phyloP scores from a whole-genome alignment of 2,329 filamentous ascomycete species.

The Rhytidhysteron rufulum region DNA sequence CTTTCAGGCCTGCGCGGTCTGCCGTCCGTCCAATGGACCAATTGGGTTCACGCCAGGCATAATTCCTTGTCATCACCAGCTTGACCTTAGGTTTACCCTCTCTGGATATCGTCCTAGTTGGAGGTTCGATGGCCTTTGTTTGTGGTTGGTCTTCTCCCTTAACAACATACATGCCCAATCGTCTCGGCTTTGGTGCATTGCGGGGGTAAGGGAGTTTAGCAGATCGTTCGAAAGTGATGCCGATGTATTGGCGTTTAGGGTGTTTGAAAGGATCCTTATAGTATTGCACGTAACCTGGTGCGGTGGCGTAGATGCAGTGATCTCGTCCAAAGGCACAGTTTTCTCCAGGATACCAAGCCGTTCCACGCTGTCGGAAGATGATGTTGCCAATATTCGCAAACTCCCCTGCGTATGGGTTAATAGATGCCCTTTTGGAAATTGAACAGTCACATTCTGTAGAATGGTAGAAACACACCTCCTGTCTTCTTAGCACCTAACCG shows the following conservation, averaged over 20 bases:
- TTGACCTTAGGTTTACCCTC: slow-evolving; percentile 23
- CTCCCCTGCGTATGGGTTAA: slow-evolving; percentile 58
- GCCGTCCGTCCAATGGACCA: slow-evolving; percentile 64
- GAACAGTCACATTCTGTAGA: too few species aligned
- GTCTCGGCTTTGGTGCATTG: slow-evolving; percentile 70
- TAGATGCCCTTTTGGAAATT: too few species aligned
- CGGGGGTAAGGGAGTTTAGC: slow-evolving; percentile 74
- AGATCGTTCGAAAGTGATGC: slow-evolving; percentile 79
- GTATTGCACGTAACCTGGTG: slow-evolving; percentile 90
- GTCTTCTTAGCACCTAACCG: slow-evolving; percentile 92
- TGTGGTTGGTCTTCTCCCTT: slow-evolving; percentile 22
- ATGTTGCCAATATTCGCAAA: slow-evolving; percentile 96
- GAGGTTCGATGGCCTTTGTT: slow-evolving; percentile 15
- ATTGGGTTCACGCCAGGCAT: slow-evolving; percentile 63
- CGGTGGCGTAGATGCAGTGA: slow-evolving; percentile 87
- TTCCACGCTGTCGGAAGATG: slow-evolving; percentile 94
- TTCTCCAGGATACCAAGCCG: slow-evolving; percentile 86
- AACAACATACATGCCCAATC: slow-evolving; percentile 67
- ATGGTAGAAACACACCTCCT: slow-evolving; percentile 55
- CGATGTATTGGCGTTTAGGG: slow-evolving; percentile 89
- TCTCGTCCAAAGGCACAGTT: slow-evolving; percentile 94
- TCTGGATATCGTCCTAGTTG: slow-evolving; percentile 15
- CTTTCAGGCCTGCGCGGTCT: slow-evolving; percentile 56
- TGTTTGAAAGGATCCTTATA: slow-evolving; percentile 83
- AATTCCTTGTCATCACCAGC: slow-evolving; percentile 47